Evolutionary conservation across 352 stramenopile species (phyloP).

Genomic region (Phytophthora chlamydospora): DNA sequence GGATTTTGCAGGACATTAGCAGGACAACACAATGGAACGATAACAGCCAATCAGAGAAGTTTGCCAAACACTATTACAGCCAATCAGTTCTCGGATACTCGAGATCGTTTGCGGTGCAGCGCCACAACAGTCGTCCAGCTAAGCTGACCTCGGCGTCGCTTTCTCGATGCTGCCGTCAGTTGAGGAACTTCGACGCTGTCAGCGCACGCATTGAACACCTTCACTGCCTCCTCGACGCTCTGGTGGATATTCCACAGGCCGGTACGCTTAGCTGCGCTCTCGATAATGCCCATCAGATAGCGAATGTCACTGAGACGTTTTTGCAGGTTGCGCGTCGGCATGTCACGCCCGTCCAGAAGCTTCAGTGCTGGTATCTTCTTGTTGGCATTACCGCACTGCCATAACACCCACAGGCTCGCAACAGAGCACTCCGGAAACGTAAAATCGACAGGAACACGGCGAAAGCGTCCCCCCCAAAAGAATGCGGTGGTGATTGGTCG

Average conservation of each 20-base stretch:
- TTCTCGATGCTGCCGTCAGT: no score
- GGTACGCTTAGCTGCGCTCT: slow-evolving; percentile 10
- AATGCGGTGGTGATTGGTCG: neutral
- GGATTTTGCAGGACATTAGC: no score
- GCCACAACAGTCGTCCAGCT: no score
- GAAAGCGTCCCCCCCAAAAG: slow-evolving; percentile 14
- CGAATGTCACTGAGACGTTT: slow-evolving; percentile 13
- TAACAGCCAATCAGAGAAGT: no score
- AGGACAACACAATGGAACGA: no score
- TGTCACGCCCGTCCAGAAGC: slow-evolving; percentile 5
- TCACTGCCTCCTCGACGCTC: neutral
- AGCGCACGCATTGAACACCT: slow-evolving; percentile 6
- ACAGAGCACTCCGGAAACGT: slow-evolving; percentile 6
- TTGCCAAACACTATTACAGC: no score
- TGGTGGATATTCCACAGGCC: neutral
- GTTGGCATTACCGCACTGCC: slow-evolving; percentile 8
- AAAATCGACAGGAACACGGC: slow-evolving; percentile 10
- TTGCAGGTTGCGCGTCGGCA: slow-evolving; percentile 21
- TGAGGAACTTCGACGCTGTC: no score
- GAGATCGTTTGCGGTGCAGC: no score
- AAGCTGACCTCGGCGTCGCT: no score
- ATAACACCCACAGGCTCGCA: slow-evolving; percentile 13
- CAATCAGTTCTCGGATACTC: no score
- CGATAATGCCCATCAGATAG: slow-evolving; percentile 25
- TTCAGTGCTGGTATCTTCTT: slow-evolving; percentile 7